Conservation (phyloP, 2,329 filamentous ascomycete genomes). For the Neofusicoccum kwambonambiense region DNA sequence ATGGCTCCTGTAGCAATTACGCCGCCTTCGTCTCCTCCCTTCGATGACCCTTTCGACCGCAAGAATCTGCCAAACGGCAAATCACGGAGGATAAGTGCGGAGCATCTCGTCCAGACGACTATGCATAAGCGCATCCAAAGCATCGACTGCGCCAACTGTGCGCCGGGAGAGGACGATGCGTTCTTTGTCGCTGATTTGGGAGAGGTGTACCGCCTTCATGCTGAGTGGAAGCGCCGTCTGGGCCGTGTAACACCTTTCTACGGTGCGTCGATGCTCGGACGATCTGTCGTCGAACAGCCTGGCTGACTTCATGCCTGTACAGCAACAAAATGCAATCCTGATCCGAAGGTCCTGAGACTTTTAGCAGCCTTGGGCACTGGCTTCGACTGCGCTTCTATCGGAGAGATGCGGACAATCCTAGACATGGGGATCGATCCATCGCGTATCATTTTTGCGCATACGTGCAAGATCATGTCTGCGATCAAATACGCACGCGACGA, state of each 20-base stretch:
- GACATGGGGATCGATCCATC: constrained; percentile 73
- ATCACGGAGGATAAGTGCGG: constrained; percentile 46
- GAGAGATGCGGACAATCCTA: constrained; percentile 86
- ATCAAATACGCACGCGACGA: constrained; percentile 76
- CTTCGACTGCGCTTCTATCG: constrained; percentile 94
- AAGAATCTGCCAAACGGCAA: background rate
- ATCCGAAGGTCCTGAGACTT: constrained; percentile 77
- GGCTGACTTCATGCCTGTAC: background rate
- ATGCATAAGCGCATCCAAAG: constrained; percentile 74
- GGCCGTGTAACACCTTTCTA: constrained; percentile 88
- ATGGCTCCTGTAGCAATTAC: background rate
- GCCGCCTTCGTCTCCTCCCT: background rate
- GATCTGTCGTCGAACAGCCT: background rate
- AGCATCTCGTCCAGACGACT: constrained; percentile 76
- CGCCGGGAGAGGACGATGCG: constrained; percentile 85
- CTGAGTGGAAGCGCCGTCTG: constrained; percentile 90
- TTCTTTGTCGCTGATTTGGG: constrained; percentile 95
- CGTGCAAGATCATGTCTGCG: constrained; percentile 96
- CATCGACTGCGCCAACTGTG: constrained; percentile 79
- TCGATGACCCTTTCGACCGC: background rate
- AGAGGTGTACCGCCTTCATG: constrained; percentile 91
- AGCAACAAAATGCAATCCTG: constrained; percentile 96
- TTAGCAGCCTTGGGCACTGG: constrained; percentile 82
- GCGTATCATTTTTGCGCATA: constrained; percentile 94
- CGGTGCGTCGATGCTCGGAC: constrained; percentile 54